These are phyloP conservation scores for Gremmenia infestans DNA, from an alignment of 2,329 filamentous ascomycete genomes.

Conservation along the genomic window DNA sequence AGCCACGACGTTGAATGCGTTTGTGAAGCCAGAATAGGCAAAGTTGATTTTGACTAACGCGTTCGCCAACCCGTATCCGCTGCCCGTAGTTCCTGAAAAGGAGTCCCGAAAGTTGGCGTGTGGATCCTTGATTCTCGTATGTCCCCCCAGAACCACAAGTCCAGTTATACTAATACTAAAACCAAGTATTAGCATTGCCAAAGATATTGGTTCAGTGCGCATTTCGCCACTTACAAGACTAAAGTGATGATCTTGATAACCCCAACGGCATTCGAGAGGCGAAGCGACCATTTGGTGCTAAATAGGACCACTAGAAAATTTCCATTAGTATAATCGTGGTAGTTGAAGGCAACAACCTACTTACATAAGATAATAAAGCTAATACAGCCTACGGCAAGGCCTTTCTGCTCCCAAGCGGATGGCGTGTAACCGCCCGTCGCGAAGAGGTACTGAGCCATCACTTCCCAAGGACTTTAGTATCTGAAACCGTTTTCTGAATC, in stretches of 20 bases:
- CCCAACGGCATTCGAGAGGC: conserved; percentile 52
- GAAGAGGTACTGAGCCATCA: conserved; percentile 60
- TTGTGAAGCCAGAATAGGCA: conserved; percentile 52
- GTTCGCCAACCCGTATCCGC: conserved; percentile 48
- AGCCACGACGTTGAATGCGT: conserved; percentile 58
- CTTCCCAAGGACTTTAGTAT: conserved; percentile 25
- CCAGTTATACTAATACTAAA: conserved; percentile 50
- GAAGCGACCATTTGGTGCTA: conserved; percentile 53
- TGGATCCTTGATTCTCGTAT: conserved; percentile 46
- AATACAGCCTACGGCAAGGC: conserved; percentile 52
- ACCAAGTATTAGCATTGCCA: too few species aligned
- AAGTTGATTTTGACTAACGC: conserved; percentile 56
- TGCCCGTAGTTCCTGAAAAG: conserved; percentile 44
- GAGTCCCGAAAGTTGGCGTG: conserved; percentile 49
- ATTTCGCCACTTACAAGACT: conserved; percentile 41
- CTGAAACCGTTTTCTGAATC: neutral
- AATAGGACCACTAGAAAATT: conserved; percentile 37
- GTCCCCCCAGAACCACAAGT: conserved; percentile 56
- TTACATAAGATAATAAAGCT: conserved; percentile 41
- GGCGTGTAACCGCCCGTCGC: conserved; percentile 46
- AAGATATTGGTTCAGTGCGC: neutral
- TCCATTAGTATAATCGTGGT: neutral
- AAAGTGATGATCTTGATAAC: conserved; percentile 56
- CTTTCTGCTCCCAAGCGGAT: conserved; percentile 60
- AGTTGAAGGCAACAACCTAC: conserved; percentile 12